Conservation (phyloP, 2,329 filamentous ascomycete genomes). For the Penicillium sp. region DNA sequence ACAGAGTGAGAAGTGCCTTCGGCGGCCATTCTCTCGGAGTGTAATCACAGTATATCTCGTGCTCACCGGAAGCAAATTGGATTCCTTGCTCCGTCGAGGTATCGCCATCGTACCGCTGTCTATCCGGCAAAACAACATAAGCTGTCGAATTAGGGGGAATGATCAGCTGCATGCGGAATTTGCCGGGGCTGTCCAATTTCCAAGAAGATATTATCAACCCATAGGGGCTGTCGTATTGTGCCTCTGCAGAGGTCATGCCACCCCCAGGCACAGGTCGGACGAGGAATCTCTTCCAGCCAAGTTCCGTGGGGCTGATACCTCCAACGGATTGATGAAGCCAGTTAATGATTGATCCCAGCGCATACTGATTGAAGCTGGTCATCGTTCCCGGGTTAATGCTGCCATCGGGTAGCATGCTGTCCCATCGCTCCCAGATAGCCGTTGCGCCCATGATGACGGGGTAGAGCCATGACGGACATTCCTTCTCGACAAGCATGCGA, state of each 20-base stretch:
- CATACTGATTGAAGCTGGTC: conserved; percentile 48
- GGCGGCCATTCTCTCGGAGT: not conserved
- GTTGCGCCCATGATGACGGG: conserved; percentile 30
- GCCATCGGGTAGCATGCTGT: conserved; percentile 41
- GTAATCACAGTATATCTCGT: not conserved
- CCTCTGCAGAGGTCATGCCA: not conserved
- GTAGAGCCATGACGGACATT: conserved; percentile 9
- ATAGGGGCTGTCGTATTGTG: not conserved
- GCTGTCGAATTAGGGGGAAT: not conserved
- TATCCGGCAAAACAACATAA: not conserved
- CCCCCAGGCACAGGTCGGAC: not conserved
- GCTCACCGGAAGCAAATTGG: not conserved
- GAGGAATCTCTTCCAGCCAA: conserved; percentile 32
- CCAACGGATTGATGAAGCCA: conserved; percentile 38
- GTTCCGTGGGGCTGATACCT: conserved; percentile 6
- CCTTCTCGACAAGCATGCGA: conserved; percentile 42
- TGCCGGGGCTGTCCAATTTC: not conserved
- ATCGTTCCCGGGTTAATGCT: conserved; percentile 42
- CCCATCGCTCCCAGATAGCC: conserved; percentile 48
- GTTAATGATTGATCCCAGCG: conserved; percentile 40
- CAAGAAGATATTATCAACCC: not conserved
- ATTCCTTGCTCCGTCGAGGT: not conserved
- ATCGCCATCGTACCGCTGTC: not conserved
- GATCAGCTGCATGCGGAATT: not conserved
- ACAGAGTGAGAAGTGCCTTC: not conserved